Base-by-base conservation (phyloP, 2,329 filamentous ascomycete species). In the Scedosporium minutisporum region DNA sequence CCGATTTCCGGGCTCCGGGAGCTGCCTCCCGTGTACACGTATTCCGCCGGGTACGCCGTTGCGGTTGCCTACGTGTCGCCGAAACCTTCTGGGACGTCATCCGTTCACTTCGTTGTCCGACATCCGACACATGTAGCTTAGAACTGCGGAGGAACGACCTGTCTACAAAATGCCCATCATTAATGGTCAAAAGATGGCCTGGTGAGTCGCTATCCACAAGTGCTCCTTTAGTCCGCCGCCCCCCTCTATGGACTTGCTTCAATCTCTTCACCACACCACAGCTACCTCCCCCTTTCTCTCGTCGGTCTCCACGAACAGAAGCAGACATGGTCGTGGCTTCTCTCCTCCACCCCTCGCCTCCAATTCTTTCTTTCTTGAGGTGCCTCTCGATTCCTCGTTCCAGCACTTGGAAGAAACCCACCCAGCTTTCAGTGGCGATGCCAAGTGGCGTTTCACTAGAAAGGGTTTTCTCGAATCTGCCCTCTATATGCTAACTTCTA, bases 101-200 rank as follows among this genome's bases (percentile, higher is more conserved):
- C 42, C 44, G 23, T 33, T 18, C n/a, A 7, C 38, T 55, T 27
- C 44, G 42, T 42, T 27, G 7, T 27, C 23, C 44, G 53, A 7
- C 41, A 29, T 48, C 38, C 29, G 33, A 57, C 41, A 25, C 21
- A 57, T 62, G 33, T 57, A 51, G 29, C 38, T 25, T 48, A 29
- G 25, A 29, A 16, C 14, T 42, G 27, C n/a, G 21, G 27, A 33
- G 12, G 38, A 38, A 12, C 33, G 33, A 9, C 27, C 42, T 27
- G 4, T 58, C n/a, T 18, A 7, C 14, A 58, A 58, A 27, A 89
- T 89, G 87, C 85, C 85, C 70, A 78, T 87, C 58, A 86, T 90
- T 67, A 84, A 89, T 69, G 87, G 87, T 65, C 79, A 85, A 73
- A 88, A 88, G 75, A 88, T 90, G 81, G 87, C 87, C 71, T 90